Conservation (phyloP, 768 basidiomycete species). For the Suillus paluster region DNA sequence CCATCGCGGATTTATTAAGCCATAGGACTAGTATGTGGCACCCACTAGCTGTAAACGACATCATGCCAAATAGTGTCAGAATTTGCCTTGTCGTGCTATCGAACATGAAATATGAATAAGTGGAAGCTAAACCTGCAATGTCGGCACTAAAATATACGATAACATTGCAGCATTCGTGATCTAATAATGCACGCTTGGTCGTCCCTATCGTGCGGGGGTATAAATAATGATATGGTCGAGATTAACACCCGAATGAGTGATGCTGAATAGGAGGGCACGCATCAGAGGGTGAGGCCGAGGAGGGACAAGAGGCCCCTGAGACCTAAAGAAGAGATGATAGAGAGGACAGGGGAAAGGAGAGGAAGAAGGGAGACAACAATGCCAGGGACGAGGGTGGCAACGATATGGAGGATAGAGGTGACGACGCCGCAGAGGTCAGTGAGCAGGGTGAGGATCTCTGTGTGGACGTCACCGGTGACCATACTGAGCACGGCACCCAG, state of each 20-base stretch:
- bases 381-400: slow-evolving; percentile 23
- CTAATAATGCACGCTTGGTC: neutral
- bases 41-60: too few species aligned
- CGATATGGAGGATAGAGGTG: neutral
- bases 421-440: slow-evolving; percentile 19
- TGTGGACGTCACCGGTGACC: slow-evolving; percentile 12
- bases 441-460: slow-evolving; percentile 25
- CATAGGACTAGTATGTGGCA: too few species aligned
- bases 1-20: too few species aligned
- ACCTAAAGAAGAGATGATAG: slow-evolving; percentile 28
- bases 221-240: slow-evolving; percentile 8
- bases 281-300: slow-evolving; percentile 25
- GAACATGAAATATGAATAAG: too few species aligned
- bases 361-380: slow-evolving; percentile 26
- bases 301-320: slow-evolving; percentile 24
- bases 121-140: neutral
- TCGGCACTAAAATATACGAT: slow-evolving; percentile 1
- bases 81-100: too few species aligned
- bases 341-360: slow-evolving; percentile 20
- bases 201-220: neutral
- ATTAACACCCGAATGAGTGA: neutral
- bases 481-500: slow-evolving; percentile 28
- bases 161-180: slow-evolving; percentile 5
- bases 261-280: neutral
- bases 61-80: too few species aligned